Evolutionary conservation across 495 filamentous ascomycete genomes (phyloP).

Genomic region (Aspergillus kassunensis): DNA sequence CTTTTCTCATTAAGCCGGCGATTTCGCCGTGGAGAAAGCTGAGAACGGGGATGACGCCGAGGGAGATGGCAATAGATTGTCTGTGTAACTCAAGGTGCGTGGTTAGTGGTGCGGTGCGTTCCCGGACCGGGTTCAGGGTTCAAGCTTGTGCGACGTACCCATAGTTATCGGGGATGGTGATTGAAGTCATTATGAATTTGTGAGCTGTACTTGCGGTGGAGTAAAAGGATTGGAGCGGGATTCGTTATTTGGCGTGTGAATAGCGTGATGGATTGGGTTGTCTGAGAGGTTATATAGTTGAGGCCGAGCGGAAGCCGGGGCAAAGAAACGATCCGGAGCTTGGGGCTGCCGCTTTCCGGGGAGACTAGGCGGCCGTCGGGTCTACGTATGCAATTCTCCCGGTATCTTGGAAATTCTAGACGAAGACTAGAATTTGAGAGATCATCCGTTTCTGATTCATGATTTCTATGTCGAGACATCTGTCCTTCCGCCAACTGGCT

Average conservation of each 20-base stretch:
- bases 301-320: slow-evolving; percentile 4
- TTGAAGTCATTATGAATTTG: slow-evolving; percentile 34
- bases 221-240: background rate
- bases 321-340: slow-evolving; percentile 6
- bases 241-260: background rate
- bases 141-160: slow-evolving; percentile 33
- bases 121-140: too few relatives aligned
- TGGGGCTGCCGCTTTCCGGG: slow-evolving; percentile 7
- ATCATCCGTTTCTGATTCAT: too few relatives aligned
- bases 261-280: background rate
- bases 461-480: too few relatives aligned
- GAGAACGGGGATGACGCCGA: slow-evolving; percentile 50
- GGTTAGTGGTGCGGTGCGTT: too few relatives aligned
- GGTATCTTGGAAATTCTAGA: background rate
- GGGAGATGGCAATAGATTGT: slow-evolving; percentile 56
- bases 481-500: too few relatives aligned
- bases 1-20: slow-evolving; percentile 44
- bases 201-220: background rate
- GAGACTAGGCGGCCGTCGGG: background rate
- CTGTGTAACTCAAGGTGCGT: slow-evolving; percentile 25
- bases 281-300: slow-evolving; percentile 8
- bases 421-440: too few relatives aligned
- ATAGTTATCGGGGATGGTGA: slow-evolving; percentile 48
- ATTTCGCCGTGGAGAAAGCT: slow-evolving; percentile 54
- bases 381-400: background rate